A percentile compares a stretch with the other conserved stretches of the same genome.
Evolutionary conservation across 192 early-diverging fungal genomes (phyloP).

Genomic region (Linnemannia elongata): DNA sequence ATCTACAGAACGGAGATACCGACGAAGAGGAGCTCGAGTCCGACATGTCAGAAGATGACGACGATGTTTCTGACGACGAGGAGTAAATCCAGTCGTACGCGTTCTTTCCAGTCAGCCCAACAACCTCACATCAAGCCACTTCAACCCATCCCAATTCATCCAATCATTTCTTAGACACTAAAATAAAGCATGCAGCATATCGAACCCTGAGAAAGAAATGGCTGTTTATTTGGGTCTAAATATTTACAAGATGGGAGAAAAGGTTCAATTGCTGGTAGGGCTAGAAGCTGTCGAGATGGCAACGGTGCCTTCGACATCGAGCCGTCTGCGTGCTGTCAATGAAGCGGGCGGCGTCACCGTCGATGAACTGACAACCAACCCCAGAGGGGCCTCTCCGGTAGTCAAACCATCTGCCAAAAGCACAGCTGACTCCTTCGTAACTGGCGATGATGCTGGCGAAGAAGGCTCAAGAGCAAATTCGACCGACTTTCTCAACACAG

Average conservation of each 20-base stretch:
- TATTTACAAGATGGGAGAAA: neutral
- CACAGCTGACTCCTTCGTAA: neutral
- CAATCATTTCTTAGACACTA: no score
- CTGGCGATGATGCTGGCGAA: neutral
- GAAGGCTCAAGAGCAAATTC: slow-evolving; percentile 4
- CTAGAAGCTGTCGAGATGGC: slow-evolving; percentile 6
- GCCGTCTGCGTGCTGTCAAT: neutral
- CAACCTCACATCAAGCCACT: no score
- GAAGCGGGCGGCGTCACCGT: neutral
- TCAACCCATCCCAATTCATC: no score
- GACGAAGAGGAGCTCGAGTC: slow-evolving; percentile 4
- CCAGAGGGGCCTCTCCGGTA: neutral
- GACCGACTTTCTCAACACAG: slow-evolving; percentile 4
- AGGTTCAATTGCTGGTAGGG: neutral
- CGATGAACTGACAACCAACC: neutral
- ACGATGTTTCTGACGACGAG: slow-evolving; percentile 2
- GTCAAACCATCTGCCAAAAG: neutral
- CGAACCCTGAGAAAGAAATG: neutral
- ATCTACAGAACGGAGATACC: neutral
- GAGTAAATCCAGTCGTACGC: neutral
- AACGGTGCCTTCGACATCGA: neutral
- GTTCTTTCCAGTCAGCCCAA: neutral
- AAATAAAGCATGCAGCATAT: no score
- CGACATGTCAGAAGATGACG: slow-evolving; percentile 1
- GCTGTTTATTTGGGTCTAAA: neutral